Evolutionary conservation across 805 yeast genomes (phyloP), one percentile per base, ranked within the genome.

Genomic region (Kockiozyma suomiensis): DNA sequence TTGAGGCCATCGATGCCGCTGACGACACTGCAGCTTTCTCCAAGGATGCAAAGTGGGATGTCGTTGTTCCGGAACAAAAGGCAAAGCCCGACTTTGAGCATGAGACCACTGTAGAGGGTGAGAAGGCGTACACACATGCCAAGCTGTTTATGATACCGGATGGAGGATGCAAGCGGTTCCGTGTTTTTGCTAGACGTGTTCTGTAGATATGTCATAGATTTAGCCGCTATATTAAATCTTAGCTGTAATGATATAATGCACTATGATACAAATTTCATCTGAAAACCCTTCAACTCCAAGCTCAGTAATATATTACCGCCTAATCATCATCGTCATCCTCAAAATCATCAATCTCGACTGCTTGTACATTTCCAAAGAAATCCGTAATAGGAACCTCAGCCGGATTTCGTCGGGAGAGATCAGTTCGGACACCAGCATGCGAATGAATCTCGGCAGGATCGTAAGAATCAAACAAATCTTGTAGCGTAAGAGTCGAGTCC

Each of bases 101-200:
- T 72, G 74, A 71, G 15, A 90, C 50, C 56, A 32, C 33, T 10
- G 30, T 46, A 19, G 72, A 75, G 4, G 73, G 78, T 17, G 62
- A 64, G 2, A 64, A 73, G 37, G 70, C 74, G 0, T 82, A 73
- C 68, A 82, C 91, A 8, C 96, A 91, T 72, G 88, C 91, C 32
- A 84, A 85, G 69, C 73, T 93, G 67, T 84, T 88, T 8, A 87
- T 93, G 73, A 87, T 91, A 66, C 99, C 99, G 23, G 99, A 93
- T 72, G 99, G 99, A 51, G 99, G 99, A 62, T 90, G 91, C 57
- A 93, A 93, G 79, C 83, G 99, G 72, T 76, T 93, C 40, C 82
- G 96, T 66, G 94, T 92, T 28, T 82, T 83, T 69, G 98, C 97
- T 43, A 78, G 49, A 13, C 61, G 64, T 32, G 61, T 57, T 15